These are phyloP conservation scores for Zarea fungicola DNA, from an alignment of 2,329 filamentous ascomycete species.

Conservation along the genomic window DNA sequence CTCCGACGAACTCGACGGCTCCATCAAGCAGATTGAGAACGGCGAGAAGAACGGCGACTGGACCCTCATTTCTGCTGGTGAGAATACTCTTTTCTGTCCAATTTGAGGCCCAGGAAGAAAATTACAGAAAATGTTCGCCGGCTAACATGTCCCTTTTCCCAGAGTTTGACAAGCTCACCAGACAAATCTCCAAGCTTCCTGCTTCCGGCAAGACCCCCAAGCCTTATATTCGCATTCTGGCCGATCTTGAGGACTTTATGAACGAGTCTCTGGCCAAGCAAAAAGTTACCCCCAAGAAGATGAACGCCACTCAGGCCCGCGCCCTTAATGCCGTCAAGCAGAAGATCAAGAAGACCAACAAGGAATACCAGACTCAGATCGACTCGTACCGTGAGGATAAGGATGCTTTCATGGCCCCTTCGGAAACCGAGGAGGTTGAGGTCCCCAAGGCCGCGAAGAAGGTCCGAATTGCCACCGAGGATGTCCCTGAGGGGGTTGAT, in stretches of 20 bases:
- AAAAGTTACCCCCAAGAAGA: conserved; percentile 95
- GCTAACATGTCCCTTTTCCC: conserved; percentile 12
- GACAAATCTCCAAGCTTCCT: conserved; percentile 73
- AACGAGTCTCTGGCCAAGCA: conserved; percentile 92
- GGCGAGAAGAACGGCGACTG: conserved; percentile 97
- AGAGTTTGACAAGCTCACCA: conserved; percentile 95
- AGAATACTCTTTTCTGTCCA: conserved; percentile 26
- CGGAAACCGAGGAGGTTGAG: conserved; percentile 61
- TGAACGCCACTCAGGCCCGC: conserved; percentile 93
- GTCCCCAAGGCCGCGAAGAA: conserved; percentile 46
- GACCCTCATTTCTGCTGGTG: conserved; percentile 86
- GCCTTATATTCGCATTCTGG: conserved; percentile 85
- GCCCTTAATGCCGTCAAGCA: conserved; percentile 96
- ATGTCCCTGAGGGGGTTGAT: conserved; percentile 53
- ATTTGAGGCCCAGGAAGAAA: no score
- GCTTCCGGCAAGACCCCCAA: conserved; percentile 78
- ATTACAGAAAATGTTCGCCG: not conserved
- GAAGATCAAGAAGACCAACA: conserved; percentile 97
- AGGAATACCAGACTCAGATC: conserved; percentile 84
- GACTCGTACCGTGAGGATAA: conserved; percentile 82
- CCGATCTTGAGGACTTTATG: conserved; percentile 90
- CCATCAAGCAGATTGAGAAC: conserved; percentile 89
- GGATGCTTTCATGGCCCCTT: conserved; percentile 80
- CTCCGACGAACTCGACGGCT: conserved; percentile 85
- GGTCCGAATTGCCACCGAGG: conserved; percentile 38